Conservation (phyloP, 2,329 filamentous ascomycete species). For the Cryphonectria nitschkei region DNA sequence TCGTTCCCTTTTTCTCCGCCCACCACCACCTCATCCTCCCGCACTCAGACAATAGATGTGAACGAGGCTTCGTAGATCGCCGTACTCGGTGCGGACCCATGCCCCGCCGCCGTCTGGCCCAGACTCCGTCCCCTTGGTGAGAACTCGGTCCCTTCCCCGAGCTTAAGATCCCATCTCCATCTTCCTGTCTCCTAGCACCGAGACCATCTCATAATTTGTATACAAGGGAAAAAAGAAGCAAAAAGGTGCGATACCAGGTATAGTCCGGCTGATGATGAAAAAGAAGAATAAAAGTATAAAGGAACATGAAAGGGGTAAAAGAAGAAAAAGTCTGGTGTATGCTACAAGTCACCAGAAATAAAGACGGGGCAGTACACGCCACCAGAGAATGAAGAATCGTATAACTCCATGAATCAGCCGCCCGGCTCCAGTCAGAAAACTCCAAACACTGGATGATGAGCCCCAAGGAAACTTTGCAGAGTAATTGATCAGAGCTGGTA, state of each 20-base stretch:
- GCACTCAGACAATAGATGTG: too few species aligned
- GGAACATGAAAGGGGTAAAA: neutral
- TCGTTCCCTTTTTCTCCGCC: neutral
- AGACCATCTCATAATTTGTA: neutral
- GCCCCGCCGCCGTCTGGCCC: too few species aligned
- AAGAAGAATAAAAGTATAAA: neutral
- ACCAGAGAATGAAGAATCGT: neutral
- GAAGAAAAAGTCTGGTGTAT: neutral
- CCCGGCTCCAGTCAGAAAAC: neutral
- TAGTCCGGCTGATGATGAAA: too few species aligned
- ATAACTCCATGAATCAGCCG: neutral
- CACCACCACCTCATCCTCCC: too few species aligned
- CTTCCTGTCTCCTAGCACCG: neutral
- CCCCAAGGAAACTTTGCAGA: neutral
- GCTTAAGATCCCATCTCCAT: neutral
- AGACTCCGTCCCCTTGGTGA: too few species aligned
- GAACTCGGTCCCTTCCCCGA: neutral
- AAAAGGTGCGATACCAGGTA: neutral
- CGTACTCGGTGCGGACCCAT: too few species aligned
- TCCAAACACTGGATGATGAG: neutral
- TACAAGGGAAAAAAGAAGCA: neutral
- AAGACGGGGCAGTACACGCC: neutral
- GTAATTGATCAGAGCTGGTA: neutral
- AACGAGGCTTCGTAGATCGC: too few species aligned
- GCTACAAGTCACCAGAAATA: neutral